These are phyloP conservation scores for Xerocomus subilludens DNA, from an alignment of 1,284 basidiomycete species.

Conservation along the genomic window DNA sequence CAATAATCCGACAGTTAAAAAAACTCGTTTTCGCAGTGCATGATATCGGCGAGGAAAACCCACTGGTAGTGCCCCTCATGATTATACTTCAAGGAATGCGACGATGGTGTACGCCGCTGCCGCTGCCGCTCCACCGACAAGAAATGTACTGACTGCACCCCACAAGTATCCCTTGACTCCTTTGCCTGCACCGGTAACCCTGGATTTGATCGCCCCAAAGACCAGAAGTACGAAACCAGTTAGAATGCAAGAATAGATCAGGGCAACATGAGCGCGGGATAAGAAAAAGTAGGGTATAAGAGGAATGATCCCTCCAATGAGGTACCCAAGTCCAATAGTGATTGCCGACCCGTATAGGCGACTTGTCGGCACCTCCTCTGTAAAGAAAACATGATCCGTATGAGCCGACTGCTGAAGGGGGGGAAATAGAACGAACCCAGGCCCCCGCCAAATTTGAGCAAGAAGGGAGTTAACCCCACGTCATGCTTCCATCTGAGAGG, in stretches of 20 bases:
- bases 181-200: conserved; percentile 82
- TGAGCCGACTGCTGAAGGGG: conserved; percentile 4
- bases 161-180: conserved; percentile 72
- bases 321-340: conserved; percentile 90
- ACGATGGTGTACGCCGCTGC: conserved; percentile 91
- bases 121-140: conserved; percentile 91
- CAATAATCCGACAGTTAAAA: too few species aligned
- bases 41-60: not conserved
- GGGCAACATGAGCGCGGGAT: conserved; percentile 69
- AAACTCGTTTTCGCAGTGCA: too few species aligned
- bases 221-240: conserved; percentile 88
- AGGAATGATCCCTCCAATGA: conserved; percentile 89
- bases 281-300: conserved; percentile 93
- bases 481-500: conserved; percentile 74
- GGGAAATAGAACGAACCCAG: conserved; percentile 66
- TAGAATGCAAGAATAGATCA: conserved; percentile 78
- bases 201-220: conserved; percentile 91
- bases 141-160: conserved; percentile 90
- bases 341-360: conserved; percentile 86
- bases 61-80: not conserved
- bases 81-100: conserved; percentile 69
- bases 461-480: conserved; percentile 87
- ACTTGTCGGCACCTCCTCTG: conserved; percentile 83
- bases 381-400: not conserved
- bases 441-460: conserved; percentile 93